Base-by-base conservation (phyloP, 2,329 filamentous ascomycete genomes). In the Sporothrix phasma region DNA sequence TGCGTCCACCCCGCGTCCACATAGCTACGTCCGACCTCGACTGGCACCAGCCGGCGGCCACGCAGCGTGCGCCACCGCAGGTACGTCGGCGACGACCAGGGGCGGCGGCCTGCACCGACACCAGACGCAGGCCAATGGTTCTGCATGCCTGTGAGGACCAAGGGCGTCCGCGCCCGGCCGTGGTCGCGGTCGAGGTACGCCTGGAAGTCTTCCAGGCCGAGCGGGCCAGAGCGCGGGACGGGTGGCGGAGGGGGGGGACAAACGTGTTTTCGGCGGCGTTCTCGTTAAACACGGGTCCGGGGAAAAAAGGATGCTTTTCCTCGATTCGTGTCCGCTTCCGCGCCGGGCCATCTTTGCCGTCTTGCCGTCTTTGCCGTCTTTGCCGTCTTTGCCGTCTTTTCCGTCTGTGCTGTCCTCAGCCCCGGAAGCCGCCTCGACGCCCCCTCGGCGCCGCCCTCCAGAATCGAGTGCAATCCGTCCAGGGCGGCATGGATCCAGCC, bases 1-100 rank as follows among this genome's bases (percentile, higher is more conserved):
- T 97, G 93, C 0, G 87, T 86, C 92, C 93, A 97, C 24, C 81
- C 87, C 22, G 84, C 82, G 67, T 96, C 91, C 1, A 91, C 92
- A 72, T 97, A 99, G 71, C 88, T 94, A 54, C 89, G 80, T 0
- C 94, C 93, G 1, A 94, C 75, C 73, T 97, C 92, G 3, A 97
- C 83, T 0, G 93, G 93, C 0, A 97, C 89, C 0, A 96, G 81
- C 11, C 94, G 82, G 37, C 86, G 80, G 0, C 94, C 94, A 2
- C 79, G 82, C 41, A 96, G 84, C 0, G 92, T 97, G 63, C 79
- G 81, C 11, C 83, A 80, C 11, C 91, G 79, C 64, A 96, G 84
- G 73, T 97, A 96, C 0, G 78, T 77, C 0, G 87, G 86, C n/a
- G 80, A 84, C 8, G 77, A 80, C 94, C 94, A 99, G 0, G 85